Percentiles rank a stretch among this genome's conserved stretches.
phyloP scores from a whole-genome alignment of 2,329 filamentous ascomycete genomes.

The Pestalotiopsis sp. region DNA sequence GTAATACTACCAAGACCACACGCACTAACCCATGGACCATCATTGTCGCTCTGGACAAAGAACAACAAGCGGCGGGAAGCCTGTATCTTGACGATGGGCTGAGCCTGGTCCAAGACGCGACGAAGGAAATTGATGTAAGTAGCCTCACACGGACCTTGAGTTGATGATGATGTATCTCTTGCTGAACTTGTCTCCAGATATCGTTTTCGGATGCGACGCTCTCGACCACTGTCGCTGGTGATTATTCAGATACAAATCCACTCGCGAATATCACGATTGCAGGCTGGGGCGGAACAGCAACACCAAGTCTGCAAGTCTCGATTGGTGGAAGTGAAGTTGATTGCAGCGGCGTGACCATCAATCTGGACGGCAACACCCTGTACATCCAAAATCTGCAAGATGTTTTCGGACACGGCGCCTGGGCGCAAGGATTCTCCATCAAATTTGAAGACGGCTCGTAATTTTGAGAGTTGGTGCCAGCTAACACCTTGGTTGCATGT shows the following conservation, averaged over 20 bases:
- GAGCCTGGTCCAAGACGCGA: conserved; percentile 57
- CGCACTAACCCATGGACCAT: conserved; percentile 69
- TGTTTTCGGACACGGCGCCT: background rate
- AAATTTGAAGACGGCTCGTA: background rate
- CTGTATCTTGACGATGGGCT: conserved; percentile 79
- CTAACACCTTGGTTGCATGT: too few species aligned
- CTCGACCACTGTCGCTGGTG: background rate
- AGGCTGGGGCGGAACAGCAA: background rate
- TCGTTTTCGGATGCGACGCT: background rate
- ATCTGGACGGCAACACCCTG: background rate
- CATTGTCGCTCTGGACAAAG: conserved; percentile 59
- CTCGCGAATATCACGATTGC: conserved; percentile 5
- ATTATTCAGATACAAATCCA: background rate
- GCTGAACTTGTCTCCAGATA: background rate
- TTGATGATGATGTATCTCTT: background rate
- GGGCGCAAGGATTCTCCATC: background rate
- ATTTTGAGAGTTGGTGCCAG: background rate
- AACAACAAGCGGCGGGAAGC: conserved; percentile 59
- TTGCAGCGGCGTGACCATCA: background rate
- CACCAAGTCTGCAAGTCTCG: background rate
- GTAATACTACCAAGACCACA: conserved; percentile 65
- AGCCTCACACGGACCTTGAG: background rate
- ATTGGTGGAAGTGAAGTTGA: background rate
- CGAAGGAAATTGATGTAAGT: conserved; percentile 53
- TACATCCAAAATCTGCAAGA: background rate